Evolutionary conservation across 306 rosid genomes (phyloP).

Genomic region (Cucumis hystrix): DNA sequence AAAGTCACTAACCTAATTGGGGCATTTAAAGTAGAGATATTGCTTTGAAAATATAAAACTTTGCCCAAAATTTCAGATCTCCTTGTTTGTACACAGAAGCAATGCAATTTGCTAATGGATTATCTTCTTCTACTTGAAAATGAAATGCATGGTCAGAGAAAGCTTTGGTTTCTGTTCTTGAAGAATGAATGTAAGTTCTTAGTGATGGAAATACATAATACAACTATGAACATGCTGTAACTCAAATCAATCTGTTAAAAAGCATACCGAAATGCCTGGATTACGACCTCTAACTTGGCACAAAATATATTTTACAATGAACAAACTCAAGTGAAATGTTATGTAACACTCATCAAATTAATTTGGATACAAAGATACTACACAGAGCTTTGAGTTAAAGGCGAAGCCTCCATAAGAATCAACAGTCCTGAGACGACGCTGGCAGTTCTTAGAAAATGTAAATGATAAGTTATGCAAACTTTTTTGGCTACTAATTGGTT

Average conservation of each 20-base stretch:
- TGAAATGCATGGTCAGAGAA: background rate
- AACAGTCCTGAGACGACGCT: background rate
- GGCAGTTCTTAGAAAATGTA: slow-evolving; percentile 4
- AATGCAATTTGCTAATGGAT: background rate
- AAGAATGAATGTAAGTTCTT: background rate
- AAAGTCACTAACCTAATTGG: too few species aligned
- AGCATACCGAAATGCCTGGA: background rate
- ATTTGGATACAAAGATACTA: background rate
- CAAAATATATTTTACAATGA: background rate
- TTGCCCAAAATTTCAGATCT: background rate
- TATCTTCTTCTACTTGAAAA: background rate
- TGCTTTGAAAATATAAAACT: background rate
- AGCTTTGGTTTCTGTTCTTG: background rate
- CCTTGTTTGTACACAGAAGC: background rate
- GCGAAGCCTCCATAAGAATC: background rate
- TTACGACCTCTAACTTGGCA: background rate
- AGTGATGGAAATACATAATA: background rate
- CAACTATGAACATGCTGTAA: background rate
- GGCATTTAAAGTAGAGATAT: background rate
- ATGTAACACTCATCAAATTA: background rate
- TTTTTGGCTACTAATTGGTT: background rate
- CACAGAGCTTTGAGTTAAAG: background rate
- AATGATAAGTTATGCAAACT: background rate
- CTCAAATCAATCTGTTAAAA: background rate
- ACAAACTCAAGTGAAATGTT: background rate